Conservation (phyloP, 306 rosid species). For the Glycine latifolia region DNA sequence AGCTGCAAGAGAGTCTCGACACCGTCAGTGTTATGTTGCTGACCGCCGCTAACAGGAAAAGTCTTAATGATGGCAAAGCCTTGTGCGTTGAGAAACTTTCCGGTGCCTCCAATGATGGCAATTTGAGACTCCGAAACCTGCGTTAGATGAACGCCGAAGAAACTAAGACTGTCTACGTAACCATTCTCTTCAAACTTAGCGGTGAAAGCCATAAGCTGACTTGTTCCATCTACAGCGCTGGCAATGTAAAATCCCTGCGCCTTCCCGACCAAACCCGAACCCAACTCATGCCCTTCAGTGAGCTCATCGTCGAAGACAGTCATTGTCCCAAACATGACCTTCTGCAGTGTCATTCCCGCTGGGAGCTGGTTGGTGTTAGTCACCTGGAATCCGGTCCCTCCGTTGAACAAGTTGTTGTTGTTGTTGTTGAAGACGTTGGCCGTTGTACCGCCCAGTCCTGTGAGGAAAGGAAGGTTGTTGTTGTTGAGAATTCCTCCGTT, state of each 20-base stretch:
- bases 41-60: constrained; percentile 49
- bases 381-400: constrained; percentile 55
- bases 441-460: constrained; percentile 73
- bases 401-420: constrained; percentile 52
- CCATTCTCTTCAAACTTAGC: constrained; percentile 75
- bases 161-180: constrained; percentile 71
- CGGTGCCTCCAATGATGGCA: constrained; percentile 88
- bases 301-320: constrained; percentile 81
- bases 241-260: constrained; percentile 89
- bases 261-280: constrained; percentile 78
- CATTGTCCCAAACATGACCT: constrained; percentile 82
- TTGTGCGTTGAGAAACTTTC: constrained; percentile 73
- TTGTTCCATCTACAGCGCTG: constrained; percentile 72
- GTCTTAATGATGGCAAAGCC: constrained; percentile 75
- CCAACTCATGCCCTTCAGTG: constrained; percentile 79
- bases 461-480: constrained; percentile 87
- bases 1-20: constrained; percentile 67
- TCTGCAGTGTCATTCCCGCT: constrained; percentile 61
- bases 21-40: constrained; percentile 71
- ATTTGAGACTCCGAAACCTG: constrained; percentile 78
- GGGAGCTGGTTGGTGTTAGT: constrained; percentile 64
- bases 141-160: constrained; percentile 75
- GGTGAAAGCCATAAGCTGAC: constrained; percentile 82
- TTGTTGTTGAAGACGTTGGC: constrained; percentile 64
- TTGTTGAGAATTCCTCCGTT: constrained; percentile 75